These are phyloP conservation scores for Pseudogymnoascus sp. DNA, from an alignment of 2,329 filamentous ascomycete genomes.

Conservation along the genomic window DNA sequence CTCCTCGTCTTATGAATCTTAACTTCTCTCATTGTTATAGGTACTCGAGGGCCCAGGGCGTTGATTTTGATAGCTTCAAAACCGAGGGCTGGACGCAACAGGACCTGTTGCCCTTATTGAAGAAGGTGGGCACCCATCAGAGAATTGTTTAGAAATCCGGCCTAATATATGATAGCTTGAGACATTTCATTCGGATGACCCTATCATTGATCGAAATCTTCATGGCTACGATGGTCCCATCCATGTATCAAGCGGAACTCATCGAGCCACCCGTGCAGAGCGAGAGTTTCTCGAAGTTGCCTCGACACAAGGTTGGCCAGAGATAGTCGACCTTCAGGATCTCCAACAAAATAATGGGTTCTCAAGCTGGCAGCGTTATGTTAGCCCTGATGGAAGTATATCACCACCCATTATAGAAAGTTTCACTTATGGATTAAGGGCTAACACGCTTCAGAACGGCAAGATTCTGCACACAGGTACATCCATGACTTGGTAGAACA, in stretches of 20 bases:
- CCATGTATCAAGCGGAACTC: slow-evolving; percentile 43
- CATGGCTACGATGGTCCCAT: slow-evolving; percentile 50
- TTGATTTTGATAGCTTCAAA: slow-evolving; percentile 45
- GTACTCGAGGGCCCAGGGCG: slow-evolving; percentile 36
- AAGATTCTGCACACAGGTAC: slow-evolving; percentile 48
- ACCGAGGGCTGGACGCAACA: slow-evolving; percentile 42
- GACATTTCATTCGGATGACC: slow-evolving; percentile 35
- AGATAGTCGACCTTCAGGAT: slow-evolving; percentile 45
- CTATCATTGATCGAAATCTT: slow-evolving; percentile 20
- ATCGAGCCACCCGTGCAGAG: slow-evolving; percentile 32
- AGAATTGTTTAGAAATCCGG: slow-evolving; percentile 24
- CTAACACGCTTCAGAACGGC: slow-evolving; percentile 29
- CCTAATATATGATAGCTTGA: slow-evolving; percentile 32
- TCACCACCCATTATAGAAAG: neutral
- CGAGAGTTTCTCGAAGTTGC: slow-evolving; percentile 43
- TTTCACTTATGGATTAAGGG: neutral
- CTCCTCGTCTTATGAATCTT: slow-evolving; percentile 23
- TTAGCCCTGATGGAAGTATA: slow-evolving; percentile 37
- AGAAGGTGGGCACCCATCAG: slow-evolving; percentile 29
- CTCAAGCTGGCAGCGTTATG: slow-evolving; percentile 38
- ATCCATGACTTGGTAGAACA: slow-evolving; percentile 42
- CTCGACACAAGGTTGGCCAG: slow-evolving; percentile 38
- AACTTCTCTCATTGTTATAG: neutral
- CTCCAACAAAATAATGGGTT: slow-evolving; percentile 34
- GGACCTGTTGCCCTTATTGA: slow-evolving; percentile 44